phyloP scores from a whole-genome alignment of 768 basidiomycete genomes.

The Boletus huronensis region DNA sequence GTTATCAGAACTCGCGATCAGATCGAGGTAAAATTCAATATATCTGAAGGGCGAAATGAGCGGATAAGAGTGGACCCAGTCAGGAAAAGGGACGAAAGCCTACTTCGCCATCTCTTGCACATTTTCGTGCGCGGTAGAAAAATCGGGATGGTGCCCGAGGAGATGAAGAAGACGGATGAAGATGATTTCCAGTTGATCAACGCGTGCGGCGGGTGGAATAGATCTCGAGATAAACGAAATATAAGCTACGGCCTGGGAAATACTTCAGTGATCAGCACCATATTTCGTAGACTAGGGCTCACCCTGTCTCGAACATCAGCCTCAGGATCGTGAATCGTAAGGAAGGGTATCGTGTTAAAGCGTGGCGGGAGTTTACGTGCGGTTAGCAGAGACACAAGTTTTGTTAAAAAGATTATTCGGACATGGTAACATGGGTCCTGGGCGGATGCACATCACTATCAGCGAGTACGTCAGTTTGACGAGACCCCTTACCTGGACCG shows the following conservation, averaged over 20 bases:
- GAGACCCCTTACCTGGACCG: slow-evolving; percentile 64
- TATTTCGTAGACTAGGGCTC: slow-evolving; percentile 15
- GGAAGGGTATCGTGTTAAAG: slow-evolving; percentile 82
- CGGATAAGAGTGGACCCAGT: not conserved
- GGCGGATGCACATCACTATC: not conserved
- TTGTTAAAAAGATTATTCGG: slow-evolving; percentile 71
- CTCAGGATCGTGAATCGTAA: slow-evolving; percentile 91
- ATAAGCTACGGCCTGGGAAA: slow-evolving; percentile 54
- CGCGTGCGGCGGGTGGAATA: slow-evolving; percentile 47
- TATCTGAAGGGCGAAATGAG: slow-evolving; percentile 51
- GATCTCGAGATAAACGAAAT: slow-evolving; percentile 46
- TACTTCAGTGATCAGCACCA: not conserved
- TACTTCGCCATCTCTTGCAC: slow-evolving; percentile 80
- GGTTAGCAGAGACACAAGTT: slow-evolving; percentile 64
- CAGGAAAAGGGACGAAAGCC: slow-evolving; percentile 19
- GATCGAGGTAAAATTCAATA: slow-evolving; percentile 81
- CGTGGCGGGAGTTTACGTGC: slow-evolving; percentile 60
- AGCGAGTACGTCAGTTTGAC: not conserved
- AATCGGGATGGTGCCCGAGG: slow-evolving; percentile 94
- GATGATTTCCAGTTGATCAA: slow-evolving; percentile 73
- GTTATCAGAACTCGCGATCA: slow-evolving; percentile 75
- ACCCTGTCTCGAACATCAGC: slow-evolving; percentile 70
- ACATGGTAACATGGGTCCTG: slow-evolving; percentile 91
- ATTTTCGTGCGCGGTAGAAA: slow-evolving; percentile 61
- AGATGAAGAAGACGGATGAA: slow-evolving; percentile 85